A percentile compares a stretch with the other conserved stretches of the same genome.
Evolutionary conservation across 495 filamentous ascomycete species (phyloP).

Genomic region (Pyrenula aspistea): DNA sequence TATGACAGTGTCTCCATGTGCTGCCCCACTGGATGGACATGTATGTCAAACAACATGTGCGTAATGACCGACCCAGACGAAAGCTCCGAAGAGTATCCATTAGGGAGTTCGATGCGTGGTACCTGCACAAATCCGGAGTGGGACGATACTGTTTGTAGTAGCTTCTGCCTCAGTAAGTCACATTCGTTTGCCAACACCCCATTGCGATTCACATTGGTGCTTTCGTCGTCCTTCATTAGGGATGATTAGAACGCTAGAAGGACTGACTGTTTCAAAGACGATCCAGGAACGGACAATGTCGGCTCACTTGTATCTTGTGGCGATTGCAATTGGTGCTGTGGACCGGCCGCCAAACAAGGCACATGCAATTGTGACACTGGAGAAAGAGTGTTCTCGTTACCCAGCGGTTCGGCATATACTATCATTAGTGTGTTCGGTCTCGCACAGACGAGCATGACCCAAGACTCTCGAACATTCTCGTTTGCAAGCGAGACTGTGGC

Average conservation of each 20-base stretch:
- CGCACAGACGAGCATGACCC: neutral
- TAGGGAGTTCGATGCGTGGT: neutral
- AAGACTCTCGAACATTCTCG: neutral
- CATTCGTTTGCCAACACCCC: neutral
- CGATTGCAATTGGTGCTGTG: constrained; percentile 17
- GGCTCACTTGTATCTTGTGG: constrained; percentile 15
- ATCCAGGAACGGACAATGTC: constrained; percentile 7
- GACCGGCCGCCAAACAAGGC: constrained; percentile 9
- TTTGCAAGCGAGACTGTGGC: neutral
- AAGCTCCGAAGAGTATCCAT: neutral
- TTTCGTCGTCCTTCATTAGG: neutral
- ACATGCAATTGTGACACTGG: constrained; percentile 14
- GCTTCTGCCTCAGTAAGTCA: constrained; percentile 17
- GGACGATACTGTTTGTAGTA: constrained; percentile 17
- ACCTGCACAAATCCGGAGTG: constrained; percentile 15
- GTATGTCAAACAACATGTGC: neutral
- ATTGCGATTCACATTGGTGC: too few relatives aligned
- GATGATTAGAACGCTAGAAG: neutral
- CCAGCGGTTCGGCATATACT: neutral
- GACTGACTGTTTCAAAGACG: neutral
- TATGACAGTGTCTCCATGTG: neutral
- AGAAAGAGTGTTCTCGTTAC: constrained; percentile 10
- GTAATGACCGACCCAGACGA: neutral
- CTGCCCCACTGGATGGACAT: neutral
- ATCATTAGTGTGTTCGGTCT: neutral